phyloP scores from a whole-genome alignment of 2,329 filamentous ascomycete species.

The Colletotrichum godetiae region DNA sequence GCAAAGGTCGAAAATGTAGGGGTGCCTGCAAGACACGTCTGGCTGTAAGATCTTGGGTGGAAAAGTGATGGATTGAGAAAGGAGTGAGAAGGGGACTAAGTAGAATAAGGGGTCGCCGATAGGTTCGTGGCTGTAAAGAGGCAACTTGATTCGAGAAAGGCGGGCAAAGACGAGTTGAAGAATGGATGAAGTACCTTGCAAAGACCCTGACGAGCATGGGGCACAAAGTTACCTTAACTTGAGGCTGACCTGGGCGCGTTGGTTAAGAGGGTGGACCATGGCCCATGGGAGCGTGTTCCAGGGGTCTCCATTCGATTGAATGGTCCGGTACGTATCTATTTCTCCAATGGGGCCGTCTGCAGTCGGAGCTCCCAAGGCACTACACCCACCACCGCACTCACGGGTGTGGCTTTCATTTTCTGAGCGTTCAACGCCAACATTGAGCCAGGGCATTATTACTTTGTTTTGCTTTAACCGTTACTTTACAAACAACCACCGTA shows the following conservation, averaged over 20 bases:
- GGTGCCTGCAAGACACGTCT: neutral
- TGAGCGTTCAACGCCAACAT: neutral
- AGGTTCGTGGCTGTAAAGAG: neutral
- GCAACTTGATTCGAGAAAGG: neutral
- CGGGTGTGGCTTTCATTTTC: neutral
- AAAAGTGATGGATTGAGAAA: neutral
- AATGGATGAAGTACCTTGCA: neutral
- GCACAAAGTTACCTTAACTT: constrained; percentile 18
- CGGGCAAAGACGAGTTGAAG: neutral
- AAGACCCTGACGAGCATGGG: constrained; percentile 13
- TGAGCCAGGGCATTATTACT: neutral
- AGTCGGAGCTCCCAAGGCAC: neutral
- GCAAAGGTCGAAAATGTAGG: neutral
- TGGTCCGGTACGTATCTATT: neutral
- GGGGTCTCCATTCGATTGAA: constrained; percentile 7
- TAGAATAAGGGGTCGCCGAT: neutral
- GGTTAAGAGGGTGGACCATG: constrained; percentile 5
- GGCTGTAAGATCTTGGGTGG: neutral
- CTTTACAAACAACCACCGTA: neutral
- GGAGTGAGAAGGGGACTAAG: neutral
- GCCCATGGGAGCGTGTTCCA: constrained; percentile 14
- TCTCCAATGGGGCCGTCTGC: neutral
- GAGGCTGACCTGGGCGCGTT: constrained; percentile 28
- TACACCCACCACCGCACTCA: neutral
- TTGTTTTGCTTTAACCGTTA: neutral